A percentile compares a stretch with the other conserved stretches of the same genome.
Evolutionary conservation across 352 stramenopile species (phyloP).

Genomic region (Globisporangium spiculum): DNA sequence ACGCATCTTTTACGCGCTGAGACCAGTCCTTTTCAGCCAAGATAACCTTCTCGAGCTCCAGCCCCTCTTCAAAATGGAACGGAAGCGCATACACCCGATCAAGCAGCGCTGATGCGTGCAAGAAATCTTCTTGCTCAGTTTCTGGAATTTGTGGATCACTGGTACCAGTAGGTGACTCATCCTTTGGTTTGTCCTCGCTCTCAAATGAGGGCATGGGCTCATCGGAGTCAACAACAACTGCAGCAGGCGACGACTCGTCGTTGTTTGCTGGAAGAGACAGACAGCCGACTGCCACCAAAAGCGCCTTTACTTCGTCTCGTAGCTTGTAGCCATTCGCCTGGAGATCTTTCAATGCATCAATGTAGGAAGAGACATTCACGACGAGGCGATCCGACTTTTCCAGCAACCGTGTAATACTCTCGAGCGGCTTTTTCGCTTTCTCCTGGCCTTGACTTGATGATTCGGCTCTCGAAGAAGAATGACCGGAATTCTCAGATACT

Average conservation of each 20-base stretch:
- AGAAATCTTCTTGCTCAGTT: slow-evolving; percentile 29
- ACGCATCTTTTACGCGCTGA: slow-evolving; percentile 62
- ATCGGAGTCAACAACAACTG: slow-evolving; percentile 11
- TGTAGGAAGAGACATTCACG: slow-evolving; percentile 69
- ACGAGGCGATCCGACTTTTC: slow-evolving; percentile 58
- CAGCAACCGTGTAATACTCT: slow-evolving; percentile 60
- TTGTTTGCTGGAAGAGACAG: slow-evolving; percentile 17
- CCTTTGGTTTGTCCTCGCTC: neutral
- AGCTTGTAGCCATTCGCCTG: slow-evolving; percentile 43
- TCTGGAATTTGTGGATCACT: neutral
- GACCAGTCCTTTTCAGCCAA: slow-evolving; percentile 62
- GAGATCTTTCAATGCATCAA: slow-evolving; percentile 52
- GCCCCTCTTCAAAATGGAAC: slow-evolving; percentile 70
- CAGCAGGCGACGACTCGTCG: slow-evolving; percentile 10
- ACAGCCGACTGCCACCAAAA: slow-evolving; percentile 59
- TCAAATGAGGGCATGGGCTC: neutral
- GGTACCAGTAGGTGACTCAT: neutral
- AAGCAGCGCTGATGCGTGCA: slow-evolving; percentile 48
- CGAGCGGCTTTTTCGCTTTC: slow-evolving; percentile 67
- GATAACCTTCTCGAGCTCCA: slow-evolving; percentile 54
- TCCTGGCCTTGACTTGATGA: slow-evolving; percentile 12
- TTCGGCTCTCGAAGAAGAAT: slow-evolving; percentile 5
- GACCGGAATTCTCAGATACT: slow-evolving; percentile 9
- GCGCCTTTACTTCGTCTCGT: slow-evolving; percentile 45
- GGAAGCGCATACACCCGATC: slow-evolving; percentile 68